Evolutionary conservation across 768 basidiomycete species (phyloP), one percentile per base, ranked within the genome.

Genomic region (Boletus subparvulus): DNA sequence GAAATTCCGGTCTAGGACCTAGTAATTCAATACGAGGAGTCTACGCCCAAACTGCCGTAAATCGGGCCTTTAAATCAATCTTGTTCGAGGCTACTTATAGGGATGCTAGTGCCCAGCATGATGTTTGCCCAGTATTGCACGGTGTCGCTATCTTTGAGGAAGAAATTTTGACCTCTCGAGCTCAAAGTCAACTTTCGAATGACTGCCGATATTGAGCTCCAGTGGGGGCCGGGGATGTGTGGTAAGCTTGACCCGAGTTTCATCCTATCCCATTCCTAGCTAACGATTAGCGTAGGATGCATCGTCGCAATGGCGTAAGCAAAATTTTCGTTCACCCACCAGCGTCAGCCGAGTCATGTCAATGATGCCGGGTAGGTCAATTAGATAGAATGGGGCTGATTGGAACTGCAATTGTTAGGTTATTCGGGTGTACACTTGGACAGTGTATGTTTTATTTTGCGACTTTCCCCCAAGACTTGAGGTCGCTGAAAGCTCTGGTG

Each of bases 351-450:
- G 21, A 21, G 21, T 24, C 35, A 35, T 39, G 36, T 32, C 30
- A 21, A 21, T 21, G 21, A 21, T 21, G 21, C 21, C 21, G 21
- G 21, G 21, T 21, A 21, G 21, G 21, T 21, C 21, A 21, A 21
- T 21, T 21, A 21, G 21, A 21, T 21, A 21, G 21, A 21, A 21
- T 2, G 21, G 21, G 19, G 24, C 52, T 56, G 11, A 56, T 26
- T 8, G 16, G 4, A 17, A 24, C 24, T 11, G 19, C 14, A 0
- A 43, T 28, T 0, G 3, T 13, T 17, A 62, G 61, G 51, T 35
- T 62, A 17, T 58, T 47, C 10, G 61, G 61, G 5, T 62, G 61
- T 21, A 54, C 51, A 14, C 6, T 62, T 0, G 61, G 61, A 3
- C 61, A 62, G 35, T 47, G 43, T 24, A 30, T 50, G 3, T 50